A percentile compares a stretch with the other conserved stretches of the same genome.
Evolutionary conservation across 345 rosid genomes (phyloP).

Genomic region (Syzygium aqueum): DNA sequence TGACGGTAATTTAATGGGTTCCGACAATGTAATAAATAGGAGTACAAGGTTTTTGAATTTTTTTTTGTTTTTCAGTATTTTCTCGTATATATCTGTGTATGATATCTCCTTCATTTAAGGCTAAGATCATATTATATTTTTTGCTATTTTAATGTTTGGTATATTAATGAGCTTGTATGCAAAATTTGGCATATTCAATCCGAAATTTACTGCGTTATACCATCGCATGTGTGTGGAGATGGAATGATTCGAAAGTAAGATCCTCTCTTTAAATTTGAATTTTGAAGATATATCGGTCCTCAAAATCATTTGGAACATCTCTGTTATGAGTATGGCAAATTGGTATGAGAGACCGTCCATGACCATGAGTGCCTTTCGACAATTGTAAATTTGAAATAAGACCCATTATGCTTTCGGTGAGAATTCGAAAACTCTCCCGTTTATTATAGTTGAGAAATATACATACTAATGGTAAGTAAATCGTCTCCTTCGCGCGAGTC

Average conservation of each 20-base stretch:
- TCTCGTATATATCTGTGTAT: background rate
- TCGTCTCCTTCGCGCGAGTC: background rate
- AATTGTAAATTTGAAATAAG: no score
- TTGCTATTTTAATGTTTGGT: background rate
- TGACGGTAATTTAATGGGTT: background rate
- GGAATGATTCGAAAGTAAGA: background rate
- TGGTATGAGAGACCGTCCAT: background rate
- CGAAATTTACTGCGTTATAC: background rate
- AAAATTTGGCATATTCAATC: background rate
- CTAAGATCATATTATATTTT: background rate
- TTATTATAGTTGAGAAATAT: no score
- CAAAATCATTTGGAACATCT: background rate
- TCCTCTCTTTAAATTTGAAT: background rate
- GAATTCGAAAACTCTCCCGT: background rate
- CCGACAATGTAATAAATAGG: background rate
- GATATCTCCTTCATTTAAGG: background rate
- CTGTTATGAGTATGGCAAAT: rapidly evolving
- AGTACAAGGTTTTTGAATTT: background rate
- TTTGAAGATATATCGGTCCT: rapidly evolving
- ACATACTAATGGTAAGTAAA: background rate
- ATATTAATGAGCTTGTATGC: background rate
- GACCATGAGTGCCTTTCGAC: background rate
- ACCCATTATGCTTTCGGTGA: background rate
- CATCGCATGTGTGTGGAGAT: background rate
- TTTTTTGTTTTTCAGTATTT: background rate